phyloP scores from a whole-genome alignment of 164 flowering plant genomes.

The Liquidambar formosana region DNA sequence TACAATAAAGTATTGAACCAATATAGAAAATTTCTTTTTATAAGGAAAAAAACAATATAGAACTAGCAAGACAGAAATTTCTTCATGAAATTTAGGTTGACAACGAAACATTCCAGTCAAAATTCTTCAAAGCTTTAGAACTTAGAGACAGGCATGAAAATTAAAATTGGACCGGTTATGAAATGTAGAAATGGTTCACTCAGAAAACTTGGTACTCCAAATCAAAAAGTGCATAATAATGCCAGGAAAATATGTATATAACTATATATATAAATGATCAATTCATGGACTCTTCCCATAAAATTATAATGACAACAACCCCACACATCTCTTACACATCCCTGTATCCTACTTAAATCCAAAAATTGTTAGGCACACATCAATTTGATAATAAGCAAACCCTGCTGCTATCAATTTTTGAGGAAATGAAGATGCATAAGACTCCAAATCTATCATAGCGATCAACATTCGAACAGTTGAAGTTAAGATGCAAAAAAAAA shows the following conservation, averaged over 20 bases:
- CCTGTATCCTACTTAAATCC: not conserved
- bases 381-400: not conserved
- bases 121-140: not conserved
- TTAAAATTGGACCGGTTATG: not conserved
- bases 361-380: not conserved
- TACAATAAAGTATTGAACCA: not conserved
- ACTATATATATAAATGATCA: not conserved
- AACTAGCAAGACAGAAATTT: not conserved
- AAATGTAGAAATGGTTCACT: not conserved
- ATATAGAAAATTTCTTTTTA: no score
- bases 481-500: not conserved
- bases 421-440: not conserved
- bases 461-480: not conserved
- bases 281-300: not conserved
- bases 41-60: no score
- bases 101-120: not conserved
- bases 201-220: not conserved
- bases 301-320: not conserved
- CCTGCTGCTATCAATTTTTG: not conserved
- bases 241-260: not conserved
- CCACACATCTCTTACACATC: not conserved
- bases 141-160: not conserved
- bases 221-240: not conserved
- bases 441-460: not conserved
- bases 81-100: not conserved